A percentile compares a stretch with the other conserved stretches of the same genome.
Conservation (phyloP, 164 flowering plant species). For the Buxus sempervirens region DNA sequence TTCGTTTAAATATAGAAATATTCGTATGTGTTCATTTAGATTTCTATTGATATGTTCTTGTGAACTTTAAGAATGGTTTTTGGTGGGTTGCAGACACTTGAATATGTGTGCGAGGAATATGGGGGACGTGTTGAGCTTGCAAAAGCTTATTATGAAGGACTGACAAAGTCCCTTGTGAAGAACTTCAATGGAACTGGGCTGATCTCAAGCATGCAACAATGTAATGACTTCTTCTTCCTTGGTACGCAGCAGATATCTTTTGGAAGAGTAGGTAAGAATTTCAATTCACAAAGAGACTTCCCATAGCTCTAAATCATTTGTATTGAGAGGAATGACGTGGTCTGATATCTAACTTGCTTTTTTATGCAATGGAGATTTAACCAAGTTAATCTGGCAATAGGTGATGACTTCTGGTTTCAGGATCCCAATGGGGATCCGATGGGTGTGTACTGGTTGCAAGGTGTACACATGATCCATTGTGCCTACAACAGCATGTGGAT, state of each 20-base stretch:
- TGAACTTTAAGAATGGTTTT: slow-evolving; percentile 2
- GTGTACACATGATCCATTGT: slow-evolving; percentile 89
- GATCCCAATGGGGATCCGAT: slow-evolving; percentile 75
- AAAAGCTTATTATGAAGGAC: slow-evolving; percentile 66
- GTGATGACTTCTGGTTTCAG: slow-evolving; percentile 89
- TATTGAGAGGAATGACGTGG: no score
- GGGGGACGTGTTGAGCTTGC: slow-evolving; percentile 86
- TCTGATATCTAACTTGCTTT: not conserved
- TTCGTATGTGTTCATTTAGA: no score
- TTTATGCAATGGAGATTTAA: no score
- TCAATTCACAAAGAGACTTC: not conserved
- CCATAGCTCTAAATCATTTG: not conserved
- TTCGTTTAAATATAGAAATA: not conserved
- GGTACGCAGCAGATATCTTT: slow-evolving; percentile 74
- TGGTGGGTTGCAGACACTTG: slow-evolving; percentile 54
- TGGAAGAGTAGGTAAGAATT: slow-evolving; percentile 75
- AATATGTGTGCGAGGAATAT: slow-evolving; percentile 61
- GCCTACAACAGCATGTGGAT: slow-evolving; percentile 92
- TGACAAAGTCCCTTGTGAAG: slow-evolving; percentile 63
- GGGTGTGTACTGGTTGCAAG: slow-evolving; percentile 89
- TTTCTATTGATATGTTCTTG: not conserved
- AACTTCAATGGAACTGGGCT: slow-evolving; percentile 85
- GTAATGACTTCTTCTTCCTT: slow-evolving; percentile 88
- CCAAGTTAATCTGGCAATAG: slow-evolving; percentile 20
- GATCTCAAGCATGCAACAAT: slow-evolving; percentile 93